Conservation (phyloP, 2,329 filamentous ascomycete species). For the Aspergillaceae sp. region DNA sequence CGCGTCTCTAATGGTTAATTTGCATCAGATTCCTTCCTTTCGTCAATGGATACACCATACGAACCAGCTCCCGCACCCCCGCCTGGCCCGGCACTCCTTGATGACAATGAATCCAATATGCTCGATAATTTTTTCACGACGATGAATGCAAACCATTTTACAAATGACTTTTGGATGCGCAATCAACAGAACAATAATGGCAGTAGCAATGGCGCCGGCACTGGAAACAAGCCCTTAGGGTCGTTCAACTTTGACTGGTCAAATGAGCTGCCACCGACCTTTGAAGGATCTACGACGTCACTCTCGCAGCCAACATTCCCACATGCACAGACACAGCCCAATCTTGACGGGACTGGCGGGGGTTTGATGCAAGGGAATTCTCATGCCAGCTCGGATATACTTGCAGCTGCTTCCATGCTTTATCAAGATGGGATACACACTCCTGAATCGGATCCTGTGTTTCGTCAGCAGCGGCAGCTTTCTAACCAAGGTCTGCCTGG, state of each 20-base stretch:
- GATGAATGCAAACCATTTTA: conserved; percentile 31
- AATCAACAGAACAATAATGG: conserved; percentile 19
- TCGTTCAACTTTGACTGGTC: conserved; percentile 29
- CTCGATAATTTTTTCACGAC: conserved; percentile 44
- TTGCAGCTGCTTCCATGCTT: conserved; percentile 48
- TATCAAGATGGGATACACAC: conserved; percentile 29
- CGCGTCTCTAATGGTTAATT: conserved; percentile 3
- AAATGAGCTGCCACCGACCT: conserved; percentile 52
- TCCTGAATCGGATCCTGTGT: conserved; percentile 20
- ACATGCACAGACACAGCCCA: conserved; percentile 8
- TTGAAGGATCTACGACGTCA: conserved; percentile 58
- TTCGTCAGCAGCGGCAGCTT: conserved; percentile 4
- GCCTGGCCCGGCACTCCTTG: conserved; percentile 56
- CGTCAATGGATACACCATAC: conserved; percentile 27
- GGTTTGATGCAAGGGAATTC: conserved; percentile 17
- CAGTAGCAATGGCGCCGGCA: conserved; percentile 3
- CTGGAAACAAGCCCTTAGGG: conserved; percentile 1
- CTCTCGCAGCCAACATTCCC: conserved; percentile 46
- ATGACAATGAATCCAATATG: conserved; percentile 48
- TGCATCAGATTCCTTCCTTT: conserved; percentile 25
- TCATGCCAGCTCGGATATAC: conserved; percentile 40
- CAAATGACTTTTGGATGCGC: conserved; percentile 31
- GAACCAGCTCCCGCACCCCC: conserved; percentile 53
- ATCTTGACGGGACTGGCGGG: conserved; percentile 17
- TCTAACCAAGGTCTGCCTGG: conserved; percentile 2